phyloP scores from a whole-genome alignment of 2,329 filamentous ascomycete species.

The Chaetomium sp. region DNA sequence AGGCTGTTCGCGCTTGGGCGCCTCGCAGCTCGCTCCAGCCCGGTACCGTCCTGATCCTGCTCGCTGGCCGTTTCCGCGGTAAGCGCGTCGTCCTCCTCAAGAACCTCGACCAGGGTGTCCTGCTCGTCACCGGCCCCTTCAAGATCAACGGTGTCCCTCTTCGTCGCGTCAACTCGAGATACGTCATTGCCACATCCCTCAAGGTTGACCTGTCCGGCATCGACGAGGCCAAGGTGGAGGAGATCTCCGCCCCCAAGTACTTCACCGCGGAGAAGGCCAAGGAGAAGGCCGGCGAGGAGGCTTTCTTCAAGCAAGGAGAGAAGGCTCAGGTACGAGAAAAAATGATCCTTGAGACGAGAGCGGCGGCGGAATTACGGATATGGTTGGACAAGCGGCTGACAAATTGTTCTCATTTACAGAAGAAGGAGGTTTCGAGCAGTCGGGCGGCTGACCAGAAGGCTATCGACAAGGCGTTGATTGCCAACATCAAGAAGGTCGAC shows the following conservation, averaged over 20 bases:
- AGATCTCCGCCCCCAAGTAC: conserved; percentile 74
- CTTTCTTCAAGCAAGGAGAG: conserved; percentile 99
- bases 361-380: not conserved
- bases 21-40: conserved; percentile 85
- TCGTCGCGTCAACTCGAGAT: conserved; percentile 86
- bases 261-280: conserved; percentile 92
- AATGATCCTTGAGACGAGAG: not conserved
- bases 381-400: conserved; percentile 30
- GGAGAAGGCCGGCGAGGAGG: conserved; percentile 95
- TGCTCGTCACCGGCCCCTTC: conserved; percentile 98
- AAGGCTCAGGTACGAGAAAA: conserved; percentile 74
- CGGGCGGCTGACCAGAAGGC: conserved; percentile 97
- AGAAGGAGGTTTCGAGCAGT: conserved; percentile 91
- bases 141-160: conserved; percentile 99
- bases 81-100: conserved; percentile 99
- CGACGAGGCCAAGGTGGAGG: conserved; percentile 83
- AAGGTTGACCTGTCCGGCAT: conserved; percentile 79
- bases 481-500: conserved; percentile 97
- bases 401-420: conserved; percentile 49
- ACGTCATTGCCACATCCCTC: conserved; percentile 85
- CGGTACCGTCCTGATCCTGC: conserved; percentile 95
- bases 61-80: conserved; percentile 98
- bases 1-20: conserved; percentile 81
- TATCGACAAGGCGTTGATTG: conserved; percentile 91
- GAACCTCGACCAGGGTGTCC: conserved; percentile 92